Conservation (phyloP, 2,329 filamentous ascomycete genomes). For the Neospermospora avenae region DNA sequence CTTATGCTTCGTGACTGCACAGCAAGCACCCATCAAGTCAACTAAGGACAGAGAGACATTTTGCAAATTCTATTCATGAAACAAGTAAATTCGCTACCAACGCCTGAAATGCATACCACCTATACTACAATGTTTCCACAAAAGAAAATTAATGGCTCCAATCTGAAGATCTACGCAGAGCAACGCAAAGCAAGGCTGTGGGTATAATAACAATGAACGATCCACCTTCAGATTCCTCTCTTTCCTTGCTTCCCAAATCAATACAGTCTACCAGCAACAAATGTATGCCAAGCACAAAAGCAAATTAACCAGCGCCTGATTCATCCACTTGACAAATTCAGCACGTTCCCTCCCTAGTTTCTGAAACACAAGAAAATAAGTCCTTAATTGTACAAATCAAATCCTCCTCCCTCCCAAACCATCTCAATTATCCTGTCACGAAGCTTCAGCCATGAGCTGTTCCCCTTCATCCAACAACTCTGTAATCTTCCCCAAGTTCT, state of each 20-base stretch:
- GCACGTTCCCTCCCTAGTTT: background rate
- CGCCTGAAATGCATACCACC: background rate
- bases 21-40: background rate
- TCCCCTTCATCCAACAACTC: constrained; percentile 92
- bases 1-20: background rate
- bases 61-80: background rate
- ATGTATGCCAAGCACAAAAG: background rate
- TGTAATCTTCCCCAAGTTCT: constrained; percentile 79
- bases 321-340: background rate
- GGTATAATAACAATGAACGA: constrained; percentile 8
- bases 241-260: background rate
- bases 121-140: background rate
- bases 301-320: background rate
- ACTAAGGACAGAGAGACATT: too few species aligned
- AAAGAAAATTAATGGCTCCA: background rate
- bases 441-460: constrained; percentile 71
- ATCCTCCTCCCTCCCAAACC: background rate
- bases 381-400: constrained; percentile 17
- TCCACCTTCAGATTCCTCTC: background rate
- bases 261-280: background rate
- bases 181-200: constrained; percentile 2
- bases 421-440: constrained; percentile 14
- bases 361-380: background rate
- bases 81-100: background rate
- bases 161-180: constrained; percentile 7